A percentile compares a stretch with the other conserved stretches of the same genome.
These are phyloP conservation scores for Cytospora leucostoma DNA, from an alignment of 2,329 filamentous ascomycete species.

Conservation along the genomic window DNA sequence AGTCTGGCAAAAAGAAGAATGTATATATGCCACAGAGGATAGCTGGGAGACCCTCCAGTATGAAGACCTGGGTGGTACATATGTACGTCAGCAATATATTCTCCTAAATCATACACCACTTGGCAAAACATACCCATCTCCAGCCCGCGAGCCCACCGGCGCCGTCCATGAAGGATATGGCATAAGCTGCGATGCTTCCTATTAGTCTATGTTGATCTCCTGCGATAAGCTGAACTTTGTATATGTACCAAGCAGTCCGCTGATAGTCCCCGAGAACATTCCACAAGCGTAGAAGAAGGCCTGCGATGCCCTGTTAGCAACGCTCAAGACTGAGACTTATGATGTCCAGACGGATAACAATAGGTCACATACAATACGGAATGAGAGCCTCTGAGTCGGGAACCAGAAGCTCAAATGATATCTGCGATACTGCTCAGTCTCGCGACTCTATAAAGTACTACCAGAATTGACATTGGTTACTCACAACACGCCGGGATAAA, in stretches of 20 bases:
- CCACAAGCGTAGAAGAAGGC: conserved; percentile 39
- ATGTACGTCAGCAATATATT: conserved; percentile 3
- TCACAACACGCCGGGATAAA: conserved; percentile 35
- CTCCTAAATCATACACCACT: background rate
- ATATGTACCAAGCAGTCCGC: conserved; percentile 31
- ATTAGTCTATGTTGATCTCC: background rate
- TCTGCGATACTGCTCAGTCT: conserved; percentile 12
- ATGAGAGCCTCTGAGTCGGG: conserved; percentile 35
- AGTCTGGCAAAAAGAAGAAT: conserved; percentile 33
- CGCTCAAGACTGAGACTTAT: background rate
- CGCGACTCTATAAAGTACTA: no score
- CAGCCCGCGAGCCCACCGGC: conserved; percentile 32
- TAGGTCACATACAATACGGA: conserved; percentile 34
- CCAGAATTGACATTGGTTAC: background rate
- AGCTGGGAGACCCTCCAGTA: conserved; percentile 34
- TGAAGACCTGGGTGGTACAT: conserved; percentile 30
- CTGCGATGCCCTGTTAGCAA: conserved; percentile 8
- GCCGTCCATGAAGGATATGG: conserved; percentile 35
- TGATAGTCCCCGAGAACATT: conserved; percentile 38
- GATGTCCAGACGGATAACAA: no score
- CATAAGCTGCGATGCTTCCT: conserved; percentile 28
- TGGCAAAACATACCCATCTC: conserved; percentile 31
- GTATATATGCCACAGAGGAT: conserved; percentile 32
- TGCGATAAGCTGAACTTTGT: background rate
- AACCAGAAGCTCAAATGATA: conserved; percentile 39